These are phyloP conservation scores for Chondrus crispus DNA, from an alignment of 23 red algal genomes.

Conservation along the genomic window DNA sequence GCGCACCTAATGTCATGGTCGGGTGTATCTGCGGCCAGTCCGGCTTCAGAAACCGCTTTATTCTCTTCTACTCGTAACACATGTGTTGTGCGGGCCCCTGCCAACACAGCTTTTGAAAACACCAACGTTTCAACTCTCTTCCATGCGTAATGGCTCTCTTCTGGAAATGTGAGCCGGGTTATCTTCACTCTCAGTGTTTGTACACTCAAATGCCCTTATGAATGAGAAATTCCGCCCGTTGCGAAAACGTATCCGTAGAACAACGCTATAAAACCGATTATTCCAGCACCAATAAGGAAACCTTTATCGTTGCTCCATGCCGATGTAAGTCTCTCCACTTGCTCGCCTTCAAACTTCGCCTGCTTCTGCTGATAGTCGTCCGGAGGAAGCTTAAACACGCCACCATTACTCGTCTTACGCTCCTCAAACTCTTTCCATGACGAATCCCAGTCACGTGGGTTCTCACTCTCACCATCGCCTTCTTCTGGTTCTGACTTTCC, in stretches of 20 bases:
- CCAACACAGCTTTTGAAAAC: no score
- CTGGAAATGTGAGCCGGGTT: no score
- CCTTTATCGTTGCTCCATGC: slow-evolving; percentile 52
- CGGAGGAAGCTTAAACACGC: slow-evolving; percentile 40
- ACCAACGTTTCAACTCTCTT: no score
- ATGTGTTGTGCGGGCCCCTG: no score
- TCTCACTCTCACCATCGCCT: neutral
- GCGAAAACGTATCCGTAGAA: slow-evolving; percentile 47
- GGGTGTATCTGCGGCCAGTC: neutral
- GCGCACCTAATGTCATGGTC: neutral
- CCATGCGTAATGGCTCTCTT: no score
- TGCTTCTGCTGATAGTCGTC: neutral
- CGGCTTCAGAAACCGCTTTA: no score
- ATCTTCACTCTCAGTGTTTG: no score
- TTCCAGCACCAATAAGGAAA: slow-evolving; percentile 24
- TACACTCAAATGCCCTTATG: no score
- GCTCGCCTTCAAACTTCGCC: neutral
- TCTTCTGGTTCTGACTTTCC: no score
- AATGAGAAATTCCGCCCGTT: slow-evolving; percentile 34
- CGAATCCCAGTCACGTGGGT: slow-evolving; percentile 37
- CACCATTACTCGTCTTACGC: neutral
- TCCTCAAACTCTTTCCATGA: slow-evolving; percentile 44
- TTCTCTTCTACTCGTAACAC: no score
- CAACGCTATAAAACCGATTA: slow-evolving; percentile 20
- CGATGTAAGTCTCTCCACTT: slow-evolving; percentile 30